A percentile compares a stretch with the other conserved stretches of the same genome.
Evolutionary conservation across 108 stramenopile species (phyloP).

Genomic region (Nitzschia inconspicua): DNA sequence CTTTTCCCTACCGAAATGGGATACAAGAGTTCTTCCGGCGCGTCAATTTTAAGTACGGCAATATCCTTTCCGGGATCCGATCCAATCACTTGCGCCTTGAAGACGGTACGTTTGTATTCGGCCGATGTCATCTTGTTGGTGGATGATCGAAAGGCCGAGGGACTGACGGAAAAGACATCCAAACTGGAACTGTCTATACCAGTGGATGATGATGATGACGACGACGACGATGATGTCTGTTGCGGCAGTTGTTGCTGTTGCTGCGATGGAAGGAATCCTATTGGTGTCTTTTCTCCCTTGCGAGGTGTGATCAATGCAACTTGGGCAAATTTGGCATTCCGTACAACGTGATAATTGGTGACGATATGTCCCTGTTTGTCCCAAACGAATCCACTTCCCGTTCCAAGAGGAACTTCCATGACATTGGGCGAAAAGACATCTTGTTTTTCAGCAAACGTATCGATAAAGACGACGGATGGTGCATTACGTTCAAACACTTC

Average conservation of each 20-base stretch:
- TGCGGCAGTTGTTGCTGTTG: neutral
- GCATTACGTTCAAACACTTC: constrained; percentile 67
- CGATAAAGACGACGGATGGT: constrained; percentile 77
- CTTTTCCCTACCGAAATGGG: constrained; percentile 66
- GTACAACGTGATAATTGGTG: constrained; percentile 83
- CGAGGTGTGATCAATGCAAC: constrained; percentile 48
- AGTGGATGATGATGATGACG: neutral
- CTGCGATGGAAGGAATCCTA: too few relatives aligned
- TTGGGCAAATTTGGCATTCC: constrained; percentile 69
- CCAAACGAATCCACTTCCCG: constrained; percentile 91
- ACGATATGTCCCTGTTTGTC: constrained; percentile 74
- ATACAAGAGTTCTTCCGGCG: constrained; percentile 35
- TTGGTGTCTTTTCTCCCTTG: neutral
- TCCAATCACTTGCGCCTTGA: constrained; percentile 79
- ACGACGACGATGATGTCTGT: neutral
- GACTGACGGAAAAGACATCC: constrained; percentile 1
- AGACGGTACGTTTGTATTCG: constrained; percentile 45
- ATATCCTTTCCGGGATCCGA: constrained; percentile 93
- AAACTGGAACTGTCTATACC: too few relatives aligned
- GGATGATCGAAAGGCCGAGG: neutral
- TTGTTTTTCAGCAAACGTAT: constrained; percentile 67
- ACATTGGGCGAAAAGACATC: constrained; percentile 73
- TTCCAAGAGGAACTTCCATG: constrained; percentile 81
- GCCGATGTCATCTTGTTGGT: constrained; percentile 10
- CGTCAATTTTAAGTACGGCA: constrained; percentile 88